Evolutionary conservation across 305 asterid genomes (phyloP).

Genomic region (Fraxinus ornus): DNA sequence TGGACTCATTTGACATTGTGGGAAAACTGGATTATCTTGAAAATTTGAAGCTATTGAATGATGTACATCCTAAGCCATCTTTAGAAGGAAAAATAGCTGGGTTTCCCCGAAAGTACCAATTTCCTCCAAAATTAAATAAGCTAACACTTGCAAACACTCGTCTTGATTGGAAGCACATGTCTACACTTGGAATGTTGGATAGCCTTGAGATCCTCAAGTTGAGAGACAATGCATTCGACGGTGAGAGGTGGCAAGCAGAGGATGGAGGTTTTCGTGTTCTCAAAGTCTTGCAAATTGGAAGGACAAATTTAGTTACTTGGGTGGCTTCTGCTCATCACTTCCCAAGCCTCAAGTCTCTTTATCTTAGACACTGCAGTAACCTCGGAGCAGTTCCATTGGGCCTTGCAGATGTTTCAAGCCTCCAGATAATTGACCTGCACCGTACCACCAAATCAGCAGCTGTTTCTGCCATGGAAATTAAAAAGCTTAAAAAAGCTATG

Average conservation of each 20-base stretch:
- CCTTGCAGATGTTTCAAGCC: conserved; percentile 31
- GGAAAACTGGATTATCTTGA: conserved; percentile 35
- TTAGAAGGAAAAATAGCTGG: conserved; percentile 27
- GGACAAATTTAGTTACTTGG: conserved; percentile 29
- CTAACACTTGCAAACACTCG: conserved; percentile 34
- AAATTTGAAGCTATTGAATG: conserved; percentile 42
- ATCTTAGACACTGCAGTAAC: conserved; percentile 31
- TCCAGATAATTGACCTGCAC: conserved; percentile 28
- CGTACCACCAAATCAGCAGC: conserved; percentile 8
- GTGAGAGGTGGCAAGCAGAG: conserved; percentile 23
- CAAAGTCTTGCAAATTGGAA: conserved; percentile 32
- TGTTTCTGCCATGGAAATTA: background rate
- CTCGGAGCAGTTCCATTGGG: conserved; percentile 29
- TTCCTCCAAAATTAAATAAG: conserved; percentile 37
- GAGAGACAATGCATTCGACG: conserved; percentile 37
- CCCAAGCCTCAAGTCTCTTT: conserved; percentile 36
- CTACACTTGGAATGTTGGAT: conserved; percentile 24
- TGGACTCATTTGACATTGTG: conserved; percentile 37
- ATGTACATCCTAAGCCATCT: conserved; percentile 33
- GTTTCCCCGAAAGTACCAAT: conserved; percentile 37
- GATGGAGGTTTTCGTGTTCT: conserved; percentile 33
- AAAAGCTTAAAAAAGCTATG: background rate
- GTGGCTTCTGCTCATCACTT: conserved; percentile 26
- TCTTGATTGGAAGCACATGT: conserved; percentile 37
- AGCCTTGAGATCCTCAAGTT: conserved; percentile 35